Percentiles rank a stretch among this genome's conserved stretches.
These are phyloP conservation scores for Claviceps paspali DNA, from an alignment of 2,329 filamentous ascomycete species.

Conservation along the genomic window DNA sequence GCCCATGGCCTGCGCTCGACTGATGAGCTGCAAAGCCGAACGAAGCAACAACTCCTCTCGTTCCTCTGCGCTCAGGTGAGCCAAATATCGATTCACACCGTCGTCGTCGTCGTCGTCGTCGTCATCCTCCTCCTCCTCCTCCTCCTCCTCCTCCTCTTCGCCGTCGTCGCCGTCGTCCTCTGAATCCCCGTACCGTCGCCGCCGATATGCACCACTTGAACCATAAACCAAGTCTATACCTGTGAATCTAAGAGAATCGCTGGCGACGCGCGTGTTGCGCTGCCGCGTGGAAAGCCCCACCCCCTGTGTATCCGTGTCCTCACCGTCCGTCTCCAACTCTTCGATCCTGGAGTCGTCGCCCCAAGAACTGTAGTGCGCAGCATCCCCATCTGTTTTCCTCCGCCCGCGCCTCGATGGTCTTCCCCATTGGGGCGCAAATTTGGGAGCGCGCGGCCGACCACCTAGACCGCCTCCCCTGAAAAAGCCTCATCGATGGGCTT, in stretches of 20 bases:
- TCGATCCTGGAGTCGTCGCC: conserved; percentile 35
- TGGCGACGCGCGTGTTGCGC: conserved; percentile 34
- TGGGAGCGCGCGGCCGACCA: conserved; percentile 99
- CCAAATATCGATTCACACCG: conserved; percentile 23
- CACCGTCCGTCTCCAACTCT: conserved; percentile 50
- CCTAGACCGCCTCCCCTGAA: conserved; percentile 99
- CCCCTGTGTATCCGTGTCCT: conserved; percentile 39
- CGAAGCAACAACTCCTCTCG: conserved; percentile 64
- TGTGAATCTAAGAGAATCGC: conserved; percentile 46
- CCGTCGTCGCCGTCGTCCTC: conserved; percentile 17
- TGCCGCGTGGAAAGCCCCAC: conserved; percentile 31
- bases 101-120: conserved; percentile 22
- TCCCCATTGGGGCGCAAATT: conserved; percentile 90
- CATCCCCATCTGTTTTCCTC: conserved; percentile 40
- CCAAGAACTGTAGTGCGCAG: conserved; percentile 23
- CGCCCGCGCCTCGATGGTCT: conserved; percentile 90
- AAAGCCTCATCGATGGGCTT: conserved; percentile 99
- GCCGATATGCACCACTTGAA: conserved; percentile 22
- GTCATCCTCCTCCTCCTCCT: conserved; percentile 19
- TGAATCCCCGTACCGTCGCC: conserved; percentile 16
- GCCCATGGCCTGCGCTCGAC: conserved; percentile 59
- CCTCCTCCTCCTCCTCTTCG: conserved; percentile 8
- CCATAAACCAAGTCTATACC: conserved; percentile 39
- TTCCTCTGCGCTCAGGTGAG: conserved; percentile 42
- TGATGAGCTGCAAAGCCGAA: conserved; percentile 65